Base-by-base conservation (phyloP, 1,284 basidiomycete genomes). In the Cystobasidiaceae sp. region DNA sequence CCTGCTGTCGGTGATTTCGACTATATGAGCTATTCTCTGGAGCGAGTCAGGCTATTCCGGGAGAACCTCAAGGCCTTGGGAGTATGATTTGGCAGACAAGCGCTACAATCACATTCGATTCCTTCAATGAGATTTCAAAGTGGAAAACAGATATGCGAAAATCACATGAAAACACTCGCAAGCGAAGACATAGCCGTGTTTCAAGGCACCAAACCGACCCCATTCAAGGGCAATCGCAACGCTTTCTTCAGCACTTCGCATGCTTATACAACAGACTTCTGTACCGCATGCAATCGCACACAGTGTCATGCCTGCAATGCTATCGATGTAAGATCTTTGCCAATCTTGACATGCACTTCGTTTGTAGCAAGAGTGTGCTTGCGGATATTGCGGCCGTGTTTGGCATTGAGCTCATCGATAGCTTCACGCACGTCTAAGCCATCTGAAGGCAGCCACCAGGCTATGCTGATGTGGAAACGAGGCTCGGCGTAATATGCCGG, bases 381-480 rank as follows among this genome's bases (percentile, higher is more conserved):
- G 3, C 61, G 37, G 3, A 60, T 13, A 17, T 30, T 52, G 3
- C 21, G n/a, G 9, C 55, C 37, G 19, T 44, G 25, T 11, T 43
- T n/a, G 11, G 9, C 11, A 32, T 56, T 34, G 41, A 56, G 52
- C 39, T 11, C 23, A 27, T n/a, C 61, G 4, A 60, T 28, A 11
- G 19, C 39, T 63, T 48, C 51, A 11, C 5, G 27, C 27, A 9
- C 17, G 19, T 2, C 9, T 2, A 23, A 4, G 30, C 23, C 13
- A 32, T n/a, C 23, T 57, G 33, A 19, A 9, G 64, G 66, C 17
- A 67, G 44, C 59, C 59, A 60, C 89, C 90, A 91, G 8, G 83
- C 88, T 58, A 92, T 82, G 0, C 89, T 90, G 11, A 84, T 82
- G 72, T 92, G 90, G 72, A 90, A 91, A 32, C 84, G 82, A 17